Evolutionary conservation across 192 early-diverging fungal genomes (phyloP), one percentile per base, ranked within the genome.

Genomic region (Dimargaris xerosporica): DNA sequence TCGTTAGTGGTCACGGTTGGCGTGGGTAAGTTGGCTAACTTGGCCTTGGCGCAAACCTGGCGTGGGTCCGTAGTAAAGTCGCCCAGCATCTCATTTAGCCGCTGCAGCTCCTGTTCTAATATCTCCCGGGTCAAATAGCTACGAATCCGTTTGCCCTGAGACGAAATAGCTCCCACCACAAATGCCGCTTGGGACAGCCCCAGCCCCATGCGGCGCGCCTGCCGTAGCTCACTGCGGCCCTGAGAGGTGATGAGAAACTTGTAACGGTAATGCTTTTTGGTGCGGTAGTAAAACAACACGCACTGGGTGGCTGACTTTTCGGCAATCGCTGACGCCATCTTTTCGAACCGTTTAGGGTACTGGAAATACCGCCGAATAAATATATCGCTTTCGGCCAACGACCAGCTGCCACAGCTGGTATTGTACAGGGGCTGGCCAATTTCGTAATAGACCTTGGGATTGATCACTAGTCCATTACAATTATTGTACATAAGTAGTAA

Each of bases 281-380:
- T 83, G 29, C 86, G 78, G 68, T 90, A 90, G 68, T 90, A 90
- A 44, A 84, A 85, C 43, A 85, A 64, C 23, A 88, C 85, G 50
- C 86, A 90, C 55, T 84, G 80, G 42, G 77, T 76, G 30, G 82
- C 80, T 0, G 75, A 76, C 70, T 90, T 90, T 64, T 74, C 68
- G 30, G 76, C 77, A 12, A 90, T 54, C 34, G 73, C 78, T 12
- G 73, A 73, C 0, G 88, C 76, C 58, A 90, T 86, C 62, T 79
- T 82, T 26, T 80, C 82, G 66, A 90, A 90, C 69, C 87, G 82
- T 58, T 90, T 90, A 0, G 86, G 86, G 50, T 82, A 80, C 12
- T 71, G 67, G 54, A 87, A 74, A 58, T 85, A 90, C 0, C 73
- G 74, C 44, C 82, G 74, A 11, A 79, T 79, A 72, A 90, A 90